Evolutionary conservation across 768 basidiomycete species (phyloP).

Genomic region (Phanerodontia chrysosporium): DNA sequence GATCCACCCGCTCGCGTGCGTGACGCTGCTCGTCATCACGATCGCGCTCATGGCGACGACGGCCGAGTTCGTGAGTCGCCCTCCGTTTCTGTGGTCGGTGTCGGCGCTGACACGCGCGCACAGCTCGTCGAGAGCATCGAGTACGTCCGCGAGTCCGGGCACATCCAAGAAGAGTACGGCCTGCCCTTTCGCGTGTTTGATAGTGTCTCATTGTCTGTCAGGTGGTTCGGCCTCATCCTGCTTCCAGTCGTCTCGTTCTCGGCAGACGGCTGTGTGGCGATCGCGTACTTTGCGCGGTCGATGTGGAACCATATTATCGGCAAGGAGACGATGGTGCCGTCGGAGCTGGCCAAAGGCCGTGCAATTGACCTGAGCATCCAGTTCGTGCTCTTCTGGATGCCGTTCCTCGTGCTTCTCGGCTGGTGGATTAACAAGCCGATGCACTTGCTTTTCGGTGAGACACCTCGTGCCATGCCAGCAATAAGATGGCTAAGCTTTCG

Average conservation of each 20-base stretch:
- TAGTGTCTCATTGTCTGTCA: slow-evolving; percentile 17
- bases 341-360: slow-evolving; percentile 58
- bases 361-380: slow-evolving; percentile 79
- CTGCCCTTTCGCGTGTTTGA: neutral
- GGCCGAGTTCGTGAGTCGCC: slow-evolving; percentile 57
- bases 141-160: slow-evolving; percentile 37
- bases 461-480: neutral
- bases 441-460: slow-evolving; percentile 62
- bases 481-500: slow-evolving; percentile 62
- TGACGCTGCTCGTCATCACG: slow-evolving; percentile 45
- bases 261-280: slow-evolving; percentile 61
- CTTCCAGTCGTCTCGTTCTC: slow-evolving; percentile 72
- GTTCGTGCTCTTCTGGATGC: slow-evolving; percentile 78
- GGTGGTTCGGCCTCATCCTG: slow-evolving; percentile 72
- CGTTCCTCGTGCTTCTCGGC: slow-evolving; percentile 59
- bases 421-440: slow-evolving; percentile 66
- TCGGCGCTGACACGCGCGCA: neutral
- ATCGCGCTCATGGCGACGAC: slow-evolving; percentile 65
- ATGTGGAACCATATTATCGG: slow-evolving; percentile 37
- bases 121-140: slow-evolving; percentile 67
- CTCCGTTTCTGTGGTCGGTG: neutral
- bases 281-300: slow-evolving; percentile 51
- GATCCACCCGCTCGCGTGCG: slow-evolving; percentile 60
- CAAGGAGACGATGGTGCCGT: slow-evolving; percentile 38
- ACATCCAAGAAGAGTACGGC: slow-evolving; percentile 51